Conservation (phyloP, 306 rosid genomes). For the Lablab purpureus region DNA sequence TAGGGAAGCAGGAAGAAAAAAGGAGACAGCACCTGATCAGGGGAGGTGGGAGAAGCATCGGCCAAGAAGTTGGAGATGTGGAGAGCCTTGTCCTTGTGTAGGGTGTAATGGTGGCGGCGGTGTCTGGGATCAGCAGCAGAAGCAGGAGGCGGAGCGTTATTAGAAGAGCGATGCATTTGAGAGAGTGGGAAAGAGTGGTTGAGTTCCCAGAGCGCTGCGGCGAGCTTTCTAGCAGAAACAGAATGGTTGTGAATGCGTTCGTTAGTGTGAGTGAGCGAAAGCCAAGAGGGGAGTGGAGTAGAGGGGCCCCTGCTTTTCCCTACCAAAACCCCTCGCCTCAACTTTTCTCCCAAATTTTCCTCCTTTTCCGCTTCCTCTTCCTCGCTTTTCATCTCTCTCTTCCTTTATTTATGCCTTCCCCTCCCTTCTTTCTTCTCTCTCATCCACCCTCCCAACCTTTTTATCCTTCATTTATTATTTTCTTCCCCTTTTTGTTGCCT, state of each 20-base stretch:
- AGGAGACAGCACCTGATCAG: slow-evolving; percentile 66
- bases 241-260: background rate
- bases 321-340: slow-evolving; percentile 65
- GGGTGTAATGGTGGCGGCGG: slow-evolving; percentile 69
- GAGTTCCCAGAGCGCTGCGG: slow-evolving; percentile 90
- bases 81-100: slow-evolving; percentile 66
- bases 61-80: slow-evolving; percentile 65
- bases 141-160: slow-evolving; percentile 25
- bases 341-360: slow-evolving; percentile 82
- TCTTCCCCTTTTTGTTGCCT: background rate
- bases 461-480: background rate
- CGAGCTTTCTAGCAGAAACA: slow-evolving; percentile 76
- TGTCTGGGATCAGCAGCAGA: slow-evolving; percentile 56
- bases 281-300: slow-evolving; percentile 72
- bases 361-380: slow-evolving; percentile 73
- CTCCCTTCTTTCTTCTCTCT: background rate
- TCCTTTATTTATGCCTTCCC: slow-evolving; percentile 33
- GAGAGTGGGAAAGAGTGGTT: slow-evolving; percentile 56
- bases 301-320: slow-evolving; percentile 69
- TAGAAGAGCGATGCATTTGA: slow-evolving; percentile 69
- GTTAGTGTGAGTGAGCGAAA: slow-evolving; percentile 29
- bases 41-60: slow-evolving; percentile 78
- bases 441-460: background rate
- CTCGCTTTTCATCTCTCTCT: slow-evolving; percentile 58
- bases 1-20: no score